Evolutionary conservation across 2,329 filamentous ascomycete genomes (phyloP).

Genomic region (Septoria petroselini): DNA sequence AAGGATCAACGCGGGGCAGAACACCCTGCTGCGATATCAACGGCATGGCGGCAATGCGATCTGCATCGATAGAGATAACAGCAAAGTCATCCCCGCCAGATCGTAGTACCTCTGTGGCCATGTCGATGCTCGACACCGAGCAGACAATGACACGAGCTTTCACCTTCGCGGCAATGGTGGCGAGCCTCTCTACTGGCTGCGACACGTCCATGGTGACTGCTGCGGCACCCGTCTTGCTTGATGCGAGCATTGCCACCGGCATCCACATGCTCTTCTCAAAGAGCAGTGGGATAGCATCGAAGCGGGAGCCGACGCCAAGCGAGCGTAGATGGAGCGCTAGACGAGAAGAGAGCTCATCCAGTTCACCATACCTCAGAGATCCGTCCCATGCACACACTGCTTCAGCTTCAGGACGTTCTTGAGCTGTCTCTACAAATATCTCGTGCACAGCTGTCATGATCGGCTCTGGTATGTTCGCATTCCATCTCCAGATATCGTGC

Average conservation of each 20-base stretch:
- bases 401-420: conserved; percentile 22
- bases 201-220: conserved; percentile 33
- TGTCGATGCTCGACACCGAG: neutral
- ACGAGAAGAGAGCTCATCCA: conserved; percentile 18
- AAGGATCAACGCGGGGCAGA: conserved; percentile 10
- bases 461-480: conserved; percentile 12
- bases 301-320: neutral
- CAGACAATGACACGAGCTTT: conserved; percentile 20
- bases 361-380: conserved; percentile 27
- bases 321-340: neutral
- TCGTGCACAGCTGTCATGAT: conserved; percentile 26
- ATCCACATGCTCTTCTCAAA: conserved; percentile 33
- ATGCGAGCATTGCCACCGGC: conserved; percentile 29
- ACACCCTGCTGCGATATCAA: neutral
- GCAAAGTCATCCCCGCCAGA: neutral
- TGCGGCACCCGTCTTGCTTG: conserved; percentile 35
- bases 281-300: conserved; percentile 25
- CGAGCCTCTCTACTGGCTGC: conserved; percentile 29
- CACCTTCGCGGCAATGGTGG: conserved; percentile 30
- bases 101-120: neutral
- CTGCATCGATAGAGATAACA: neutral
- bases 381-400: conserved; percentile 35
- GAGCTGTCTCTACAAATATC: conserved; percentile 23
- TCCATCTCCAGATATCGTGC: conserved; percentile 24
- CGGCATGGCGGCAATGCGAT: neutral